Evolutionary conservation across 2,329 filamentous ascomycete genomes (phyloP).

Genomic region (Xylaria hypoxylon): DNA sequence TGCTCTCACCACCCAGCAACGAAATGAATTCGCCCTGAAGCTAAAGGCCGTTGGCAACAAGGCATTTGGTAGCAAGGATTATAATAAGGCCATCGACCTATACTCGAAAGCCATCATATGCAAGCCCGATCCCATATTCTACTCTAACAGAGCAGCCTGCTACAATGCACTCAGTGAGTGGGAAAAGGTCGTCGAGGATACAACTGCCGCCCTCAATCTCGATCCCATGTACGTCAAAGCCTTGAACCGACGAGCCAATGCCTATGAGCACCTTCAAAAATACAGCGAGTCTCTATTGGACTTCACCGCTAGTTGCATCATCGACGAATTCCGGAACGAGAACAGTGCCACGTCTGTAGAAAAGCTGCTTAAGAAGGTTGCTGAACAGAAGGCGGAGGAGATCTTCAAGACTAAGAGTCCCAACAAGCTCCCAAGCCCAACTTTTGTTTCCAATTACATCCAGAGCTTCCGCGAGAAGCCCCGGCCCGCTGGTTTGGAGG

Average conservation of each 20-base stretch:
- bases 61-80: constrained; percentile 93
- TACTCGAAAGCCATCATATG: constrained; percentile 97
- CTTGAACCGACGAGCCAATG: constrained; percentile 93
- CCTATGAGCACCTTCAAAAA: constrained; percentile 91
- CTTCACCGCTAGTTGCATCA: constrained; percentile 98
- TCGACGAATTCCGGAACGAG: constrained; percentile 96
- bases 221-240: constrained; percentile 98
- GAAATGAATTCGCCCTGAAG: constrained; percentile 88
- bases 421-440: constrained; percentile 91
- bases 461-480: constrained; percentile 93
- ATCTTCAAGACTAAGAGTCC: constrained; percentile 85
- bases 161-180: constrained; percentile 93
- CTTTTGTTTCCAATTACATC: constrained; percentile 98
- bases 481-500: constrained; percentile 84
- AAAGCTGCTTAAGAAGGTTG: constrained; percentile 94
- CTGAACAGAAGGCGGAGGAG: constrained; percentile 90
- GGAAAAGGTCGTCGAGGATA: constrained; percentile 97
- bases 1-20: constrained; percentile 70
- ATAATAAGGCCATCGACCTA: constrained; percentile 91
- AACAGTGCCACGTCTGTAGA: constrained; percentile 90
- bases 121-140: constrained; percentile 97
- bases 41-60: constrained; percentile 97
- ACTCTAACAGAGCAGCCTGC: constrained; percentile 97
- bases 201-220: constrained; percentile 91
- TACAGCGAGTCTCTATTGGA: constrained; percentile 96